Base-by-base conservation (phyloP, 495 filamentous ascomycete genomes). In the Xylaria longipes region DNA sequence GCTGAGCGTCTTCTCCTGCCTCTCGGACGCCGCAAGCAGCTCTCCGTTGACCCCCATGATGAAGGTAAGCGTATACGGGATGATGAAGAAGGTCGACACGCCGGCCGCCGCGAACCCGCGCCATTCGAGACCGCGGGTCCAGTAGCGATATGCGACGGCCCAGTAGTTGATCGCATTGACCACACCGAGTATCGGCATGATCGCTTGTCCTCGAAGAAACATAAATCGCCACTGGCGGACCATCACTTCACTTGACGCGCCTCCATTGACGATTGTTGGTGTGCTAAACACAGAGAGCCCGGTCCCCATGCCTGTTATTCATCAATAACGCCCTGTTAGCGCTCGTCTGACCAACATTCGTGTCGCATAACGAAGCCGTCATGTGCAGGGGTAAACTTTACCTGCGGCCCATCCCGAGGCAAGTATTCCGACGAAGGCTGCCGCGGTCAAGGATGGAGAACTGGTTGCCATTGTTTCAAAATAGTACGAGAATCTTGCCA, bases 161-260 rank as follows among this genome's bases (percentile, higher is more conserved):
- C 61, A 73, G 70, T 80, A 80, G 11, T 77, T 80, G 5, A 80
- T 61, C 0, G 79, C 78, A 3, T 76, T 65, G 12, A 72, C 35
- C 0, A 66, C 29, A 1, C 74, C 74, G 1, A 81, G 50, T 0
- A 65, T 45, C 0, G 80, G 81, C 48, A 78, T 76, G 60, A 74
- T 75, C 8, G 41, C 54, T 25, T 74, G 74, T 22, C 81, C 81
- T 17, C 71, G 75, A 4, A 77, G 50, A 68, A 78, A 84, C 33
- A 77, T 50, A 46, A 73, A 71, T n/a, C 72, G 63, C 80, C 78
- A 84, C 71, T 83, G 82, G 20, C 70, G 71, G 52, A 73, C 64
- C 39, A 73, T 62, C 22, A 73, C 27, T 20, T 74, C 76, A 3
- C 67, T 43, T 9, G 76, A 71, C 20, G 74, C 76, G 11, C 73